These are phyloP conservation scores for Nakazawaea wyomingensis DNA, from an alignment of 805 yeast species.

Conservation along the genomic window DNA sequence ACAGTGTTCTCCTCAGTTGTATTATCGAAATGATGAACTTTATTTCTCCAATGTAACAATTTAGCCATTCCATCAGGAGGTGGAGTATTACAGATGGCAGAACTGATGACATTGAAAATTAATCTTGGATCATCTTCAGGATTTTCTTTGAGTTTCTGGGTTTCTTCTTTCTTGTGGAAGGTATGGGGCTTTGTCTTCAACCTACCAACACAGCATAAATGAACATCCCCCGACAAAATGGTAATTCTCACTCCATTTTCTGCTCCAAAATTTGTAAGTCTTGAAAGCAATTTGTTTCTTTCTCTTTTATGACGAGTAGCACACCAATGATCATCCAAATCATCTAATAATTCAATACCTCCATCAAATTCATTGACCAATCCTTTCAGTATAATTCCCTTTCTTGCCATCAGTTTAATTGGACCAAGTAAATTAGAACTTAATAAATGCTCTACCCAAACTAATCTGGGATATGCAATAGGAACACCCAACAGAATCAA, in stretches of 20 bases:
- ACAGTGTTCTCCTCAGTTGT: constrained; percentile 76
- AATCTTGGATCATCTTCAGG: constrained; percentile 73
- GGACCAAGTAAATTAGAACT: constrained; percentile 61
- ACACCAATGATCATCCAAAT: constrained; percentile 96
- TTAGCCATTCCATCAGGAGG: constrained; percentile 86
- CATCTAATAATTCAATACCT: constrained; percentile 84
- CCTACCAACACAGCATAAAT: constrained; percentile 78
- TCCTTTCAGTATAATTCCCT: constrained; percentile 62
- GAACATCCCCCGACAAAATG: constrained; percentile 90
- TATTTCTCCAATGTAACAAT: constrained; percentile 62
- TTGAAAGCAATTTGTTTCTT: constrained; percentile 62
- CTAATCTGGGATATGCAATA: constrained; percentile 88
- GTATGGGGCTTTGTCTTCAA: constrained; percentile 52
- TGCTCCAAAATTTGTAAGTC: constrained; percentile 63
- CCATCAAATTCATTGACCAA: constrained; percentile 92
- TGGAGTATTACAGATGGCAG: constrained; percentile 90
- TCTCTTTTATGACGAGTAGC: constrained; percentile 81
- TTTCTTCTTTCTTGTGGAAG: constrained; percentile 35
- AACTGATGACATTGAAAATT: constrained; percentile 78
- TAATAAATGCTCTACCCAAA: constrained; percentile 79
- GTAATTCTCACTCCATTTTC: constrained; percentile 67
- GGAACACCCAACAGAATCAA: constrained; percentile 90
- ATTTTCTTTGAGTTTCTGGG: constrained; percentile 32
- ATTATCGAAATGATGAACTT: constrained; percentile 59
- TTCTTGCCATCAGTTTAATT: constrained; percentile 51